These are phyloP conservation scores for Ceratobasidium sp. DNA, from an alignment of 1,284 basidiomycete genomes.

Conservation along the genomic window DNA sequence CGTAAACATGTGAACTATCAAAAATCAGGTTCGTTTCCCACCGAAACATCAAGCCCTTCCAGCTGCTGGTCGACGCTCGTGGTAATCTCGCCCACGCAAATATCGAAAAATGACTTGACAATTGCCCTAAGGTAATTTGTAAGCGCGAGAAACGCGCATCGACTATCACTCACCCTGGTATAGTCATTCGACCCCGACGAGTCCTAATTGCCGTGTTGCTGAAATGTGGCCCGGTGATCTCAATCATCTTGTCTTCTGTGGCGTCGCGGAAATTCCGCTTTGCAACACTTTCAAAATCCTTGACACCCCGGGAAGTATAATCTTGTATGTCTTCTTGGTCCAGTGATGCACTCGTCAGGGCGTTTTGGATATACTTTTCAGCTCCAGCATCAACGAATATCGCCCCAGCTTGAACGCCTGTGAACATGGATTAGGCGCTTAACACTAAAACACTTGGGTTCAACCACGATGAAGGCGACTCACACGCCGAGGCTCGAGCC, in stretches of 20 bases:
- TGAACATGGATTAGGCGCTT: neutral
- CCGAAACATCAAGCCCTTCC: constrained; percentile 2
- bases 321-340: constrained; percentile 26
- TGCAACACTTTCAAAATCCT: constrained; percentile 36
- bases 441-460: neutral
- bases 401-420: constrained; percentile 45
- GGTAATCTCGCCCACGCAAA: constrained; percentile 10
- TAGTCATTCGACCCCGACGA: constrained; percentile 20
- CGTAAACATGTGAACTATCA: neutral
- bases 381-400: constrained; percentile 35
- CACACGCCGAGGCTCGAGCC: constrained; percentile 28
- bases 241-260: neutral
- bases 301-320: constrained; percentile 13
- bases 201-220: constrained; percentile 20
- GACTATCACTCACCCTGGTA: constrained; percentile 20
- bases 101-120: constrained; percentile 39
- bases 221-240: constrained; percentile 23
- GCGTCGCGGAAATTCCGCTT: constrained; percentile 27
- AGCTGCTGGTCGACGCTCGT: constrained; percentile 31
- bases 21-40: neutral
- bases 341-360: constrained; percentile 1
- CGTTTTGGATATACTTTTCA: constrained; percentile 13
- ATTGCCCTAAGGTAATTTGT: neutral
- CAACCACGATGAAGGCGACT: neutral
- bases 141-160: too few species aligned